phyloP scores from a whole-genome alignment of 75 land plant species.

The Picea sitchensis region DNA sequence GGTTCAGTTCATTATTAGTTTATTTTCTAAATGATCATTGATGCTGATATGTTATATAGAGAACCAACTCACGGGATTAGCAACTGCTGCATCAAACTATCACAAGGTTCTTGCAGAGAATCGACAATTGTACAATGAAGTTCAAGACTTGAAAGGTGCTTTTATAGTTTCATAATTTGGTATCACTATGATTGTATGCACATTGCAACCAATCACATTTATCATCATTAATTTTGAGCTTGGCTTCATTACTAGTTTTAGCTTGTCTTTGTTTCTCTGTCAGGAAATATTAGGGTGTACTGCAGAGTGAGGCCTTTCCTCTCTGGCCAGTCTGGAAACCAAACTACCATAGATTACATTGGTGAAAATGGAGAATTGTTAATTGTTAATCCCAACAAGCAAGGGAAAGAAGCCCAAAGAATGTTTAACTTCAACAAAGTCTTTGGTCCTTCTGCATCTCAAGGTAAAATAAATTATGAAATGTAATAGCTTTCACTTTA shows the following conservation, averaged over 20 bases:
- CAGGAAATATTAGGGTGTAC: slow-evolving; percentile 96
- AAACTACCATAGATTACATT: slow-evolving; percentile 65
- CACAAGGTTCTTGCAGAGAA: slow-evolving; percentile 77
- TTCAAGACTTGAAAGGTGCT: slow-evolving; percentile 87
- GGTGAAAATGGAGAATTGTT: slow-evolving; percentile 94
- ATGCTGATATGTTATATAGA: slow-evolving; percentile 24
- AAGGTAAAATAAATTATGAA: too few relatives aligned
- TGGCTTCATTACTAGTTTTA: neutral
- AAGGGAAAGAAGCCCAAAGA: slow-evolving; percentile 69
- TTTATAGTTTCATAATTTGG: neutral
- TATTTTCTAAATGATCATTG: neutral
- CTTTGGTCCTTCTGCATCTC: slow-evolving; percentile 67
- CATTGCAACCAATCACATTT: neutral
- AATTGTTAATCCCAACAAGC: slow-evolving; percentile 73
- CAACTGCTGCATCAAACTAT: slow-evolving; percentile 62
- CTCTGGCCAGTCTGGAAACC: slow-evolving; percentile 54
- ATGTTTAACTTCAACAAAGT: slow-evolving; percentile 88
- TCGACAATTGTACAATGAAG: slow-evolving; percentile 77
- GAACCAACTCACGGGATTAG: slow-evolving; percentile 40
- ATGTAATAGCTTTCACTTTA: neutral
- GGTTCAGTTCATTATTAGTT: neutral
- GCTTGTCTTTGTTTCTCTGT: neutral
- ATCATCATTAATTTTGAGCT: neutral
- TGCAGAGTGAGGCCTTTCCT: slow-evolving; percentile 95
- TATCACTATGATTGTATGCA: neutral